phyloP scores from a whole-genome alignment of 768 basidiomycete species.

The Lepiota venenata region DNA sequence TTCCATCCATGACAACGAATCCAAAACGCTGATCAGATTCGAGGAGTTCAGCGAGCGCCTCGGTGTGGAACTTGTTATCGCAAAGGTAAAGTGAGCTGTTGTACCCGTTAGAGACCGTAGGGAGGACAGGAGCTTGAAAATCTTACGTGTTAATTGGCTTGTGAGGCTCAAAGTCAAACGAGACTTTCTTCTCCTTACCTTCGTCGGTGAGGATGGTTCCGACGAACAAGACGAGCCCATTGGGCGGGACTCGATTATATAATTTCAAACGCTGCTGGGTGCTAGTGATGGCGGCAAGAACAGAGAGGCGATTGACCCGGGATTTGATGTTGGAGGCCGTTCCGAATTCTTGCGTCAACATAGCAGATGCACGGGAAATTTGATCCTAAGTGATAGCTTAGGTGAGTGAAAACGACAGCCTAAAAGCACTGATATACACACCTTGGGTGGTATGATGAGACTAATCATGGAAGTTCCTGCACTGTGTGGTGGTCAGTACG shows the following conservation, averaged over 20 bases:
- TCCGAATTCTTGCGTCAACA: slow-evolving; percentile 98
- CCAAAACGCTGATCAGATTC: slow-evolving; percentile 98
- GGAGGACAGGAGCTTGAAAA: not conserved
- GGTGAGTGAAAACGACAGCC: not conserved
- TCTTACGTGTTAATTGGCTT: slow-evolving; percentile 98
- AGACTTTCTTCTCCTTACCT: slow-evolving; percentile 99
- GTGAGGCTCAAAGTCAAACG: slow-evolving; percentile 97
- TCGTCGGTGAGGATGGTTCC: slow-evolving; percentile 98
- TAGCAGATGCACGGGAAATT: slow-evolving; percentile 89
- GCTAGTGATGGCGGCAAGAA: slow-evolving; percentile 95
- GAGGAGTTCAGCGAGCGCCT: slow-evolving; percentile 92
- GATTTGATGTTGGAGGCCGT: slow-evolving; percentile 99
- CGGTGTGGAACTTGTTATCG: slow-evolving; percentile 99
- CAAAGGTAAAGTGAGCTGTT: slow-evolving; percentile 93
- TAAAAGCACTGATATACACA: slow-evolving; percentile 20
- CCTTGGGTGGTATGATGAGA: slow-evolving; percentile 94
- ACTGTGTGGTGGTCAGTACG: slow-evolving; percentile 32
- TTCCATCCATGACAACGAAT: slow-evolving; percentile 99
- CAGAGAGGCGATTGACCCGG: slow-evolving; percentile 95
- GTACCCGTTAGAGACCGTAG: not conserved
- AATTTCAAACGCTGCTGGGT: slow-evolving; percentile 97
- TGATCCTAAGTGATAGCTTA: slow-evolving; percentile 57
- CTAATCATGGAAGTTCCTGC: slow-evolving; percentile 99
- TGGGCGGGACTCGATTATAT: slow-evolving; percentile 94
- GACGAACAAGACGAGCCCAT: slow-evolving; percentile 96